Evolutionary conservation across 2,329 filamentous ascomycete species (phyloP), one percentile per base, ranked within the genome.

Genomic region (Cercospora zeae-maydis): DNA sequence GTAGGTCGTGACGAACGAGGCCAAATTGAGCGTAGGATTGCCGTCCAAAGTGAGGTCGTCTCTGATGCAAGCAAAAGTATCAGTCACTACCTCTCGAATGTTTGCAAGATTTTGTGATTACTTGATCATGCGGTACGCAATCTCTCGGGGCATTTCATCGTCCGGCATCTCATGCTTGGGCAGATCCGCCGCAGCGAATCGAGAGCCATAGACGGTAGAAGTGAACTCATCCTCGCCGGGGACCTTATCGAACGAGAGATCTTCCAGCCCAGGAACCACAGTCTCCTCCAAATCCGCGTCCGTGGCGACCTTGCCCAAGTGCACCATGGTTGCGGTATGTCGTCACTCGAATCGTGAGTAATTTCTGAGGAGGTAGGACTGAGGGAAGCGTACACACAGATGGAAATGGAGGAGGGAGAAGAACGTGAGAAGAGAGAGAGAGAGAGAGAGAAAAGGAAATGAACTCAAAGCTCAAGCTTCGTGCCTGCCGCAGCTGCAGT

Each of bases 111-210:
- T 13, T 4, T 10, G 67, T 97, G 82, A 74, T 96, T 34, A 93
- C 70, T 92, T 93, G 82, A 97, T 97, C 90, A 97, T 90, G 54
- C 92, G 88, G 77, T 97, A 96, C n/a, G 93, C 93, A 58, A 96
- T 85, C 69, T 96, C 90, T 70, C 86, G 87, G 49, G 93, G 93
- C 93, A 97, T 96, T 78, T 96, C 91, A 19, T 79, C 73, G 71
- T 96, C 92, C 1, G 93, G 92, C 86, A 98, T 97, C 79, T 92
- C 89, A 73, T 90, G 82, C 73, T 84, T 86, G 30, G 93, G 92
- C 45, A 98, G 82, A 72, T 96, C 91, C 73, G 89, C 81, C 33
- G 85, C 84, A 21, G 93, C 93, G 75, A 92, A 97, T 67, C 83
- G 86, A 66, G 90, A 93, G 73, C 93, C 93, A 75, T 97, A 98